Conservation (phyloP, 257 asterid genomes). For the Solanum tarijense region DNA sequence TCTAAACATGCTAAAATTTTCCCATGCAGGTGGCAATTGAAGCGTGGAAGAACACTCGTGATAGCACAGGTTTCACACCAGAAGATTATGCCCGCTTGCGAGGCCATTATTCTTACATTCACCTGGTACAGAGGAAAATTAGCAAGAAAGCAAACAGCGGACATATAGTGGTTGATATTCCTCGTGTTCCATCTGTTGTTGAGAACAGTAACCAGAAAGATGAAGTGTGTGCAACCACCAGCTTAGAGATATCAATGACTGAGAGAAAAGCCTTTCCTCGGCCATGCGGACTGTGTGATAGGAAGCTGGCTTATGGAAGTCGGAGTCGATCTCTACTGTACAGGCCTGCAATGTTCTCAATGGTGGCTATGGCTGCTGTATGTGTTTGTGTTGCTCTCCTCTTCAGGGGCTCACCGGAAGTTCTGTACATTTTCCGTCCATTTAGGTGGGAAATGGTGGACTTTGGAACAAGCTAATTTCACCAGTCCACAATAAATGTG, state of each 20-base stretch:
- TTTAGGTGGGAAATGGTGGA: slow-evolving; percentile 80
- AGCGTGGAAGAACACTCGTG: slow-evolving; percentile 64
- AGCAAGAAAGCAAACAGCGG: slow-evolving; percentile 30
- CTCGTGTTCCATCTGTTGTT: slow-evolving; percentile 10
- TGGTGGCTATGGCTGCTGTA: slow-evolving; percentile 74
- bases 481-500: neutral
- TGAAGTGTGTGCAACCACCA: slow-evolving; percentile 11
- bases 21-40: slow-evolving; percentile 48
- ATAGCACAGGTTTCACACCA: slow-evolving; percentile 64
- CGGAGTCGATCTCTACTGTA: slow-evolving; percentile 34
- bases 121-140: slow-evolving; percentile 63
- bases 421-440: slow-evolving; percentile 52
- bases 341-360: slow-evolving; percentile 66
- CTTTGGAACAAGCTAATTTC: slow-evolving; percentile 52
- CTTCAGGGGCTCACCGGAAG: slow-evolving; percentile 59
- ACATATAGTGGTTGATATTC: slow-evolving; percentile 47
- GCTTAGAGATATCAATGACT: slow-evolving; percentile 31
- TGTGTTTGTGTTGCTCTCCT: slow-evolving; percentile 83
- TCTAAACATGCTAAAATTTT: neutral
- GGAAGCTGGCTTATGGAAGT: slow-evolving; percentile 20
- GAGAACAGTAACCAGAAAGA: slow-evolving; percentile 34
- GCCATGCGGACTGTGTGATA: slow-evolving; percentile 43
- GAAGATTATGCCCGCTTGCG: slow-evolving; percentile 72
- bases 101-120: slow-evolving; percentile 71
- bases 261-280: slow-evolving; percentile 5